Evolutionary conservation across 108 stramenopile species (phyloP).

Genomic region (Chaetoceros muelleri): DNA sequence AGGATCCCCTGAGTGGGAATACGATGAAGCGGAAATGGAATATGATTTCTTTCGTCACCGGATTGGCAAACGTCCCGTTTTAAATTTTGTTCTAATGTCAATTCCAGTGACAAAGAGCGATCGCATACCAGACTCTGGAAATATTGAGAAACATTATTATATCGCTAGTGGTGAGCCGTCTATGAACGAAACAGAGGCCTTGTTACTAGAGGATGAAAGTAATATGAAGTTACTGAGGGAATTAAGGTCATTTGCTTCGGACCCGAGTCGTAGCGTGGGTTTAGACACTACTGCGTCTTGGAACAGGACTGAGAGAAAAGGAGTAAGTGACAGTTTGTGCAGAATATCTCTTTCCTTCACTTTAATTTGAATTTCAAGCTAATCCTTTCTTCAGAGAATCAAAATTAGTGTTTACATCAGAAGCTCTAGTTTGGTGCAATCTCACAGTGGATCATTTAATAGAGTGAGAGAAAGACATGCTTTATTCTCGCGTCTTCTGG

Average conservation of each 20-base stretch:
- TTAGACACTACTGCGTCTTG: not conserved
- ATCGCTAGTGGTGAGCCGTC: not conserved
- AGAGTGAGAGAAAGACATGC: not conserved
- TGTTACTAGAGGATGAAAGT: slow-evolving; percentile 2
- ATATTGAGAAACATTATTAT: not conserved
- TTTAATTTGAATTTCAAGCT: not conserved
- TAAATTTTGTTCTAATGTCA: not conserved
- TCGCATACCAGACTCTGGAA: not conserved
- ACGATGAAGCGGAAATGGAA: slow-evolving; percentile 17
- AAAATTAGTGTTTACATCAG: not conserved
- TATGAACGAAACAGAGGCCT: not conserved
- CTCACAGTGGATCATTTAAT: not conserved
- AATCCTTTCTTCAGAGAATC: no score
- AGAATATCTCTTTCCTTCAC: not conserved
- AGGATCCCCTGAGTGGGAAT: slow-evolving; percentile 12
- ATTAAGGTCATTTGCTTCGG: not conserved
- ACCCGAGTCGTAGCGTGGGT: not conserved
- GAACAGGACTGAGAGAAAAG: slow-evolving; percentile 3
- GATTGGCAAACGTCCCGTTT: slow-evolving; percentile 11
- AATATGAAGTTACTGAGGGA: not conserved
- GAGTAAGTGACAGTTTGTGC: slow-evolving; percentile 1
- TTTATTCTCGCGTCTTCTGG: not conserved
- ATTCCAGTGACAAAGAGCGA: slow-evolving; percentile 1
- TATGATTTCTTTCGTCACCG: slow-evolving; percentile 22
- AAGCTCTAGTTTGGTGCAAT: not conserved